Conservation (phyloP, 2,329 filamentous ascomycete genomes). For the Ceratocystis destructans region DNA sequence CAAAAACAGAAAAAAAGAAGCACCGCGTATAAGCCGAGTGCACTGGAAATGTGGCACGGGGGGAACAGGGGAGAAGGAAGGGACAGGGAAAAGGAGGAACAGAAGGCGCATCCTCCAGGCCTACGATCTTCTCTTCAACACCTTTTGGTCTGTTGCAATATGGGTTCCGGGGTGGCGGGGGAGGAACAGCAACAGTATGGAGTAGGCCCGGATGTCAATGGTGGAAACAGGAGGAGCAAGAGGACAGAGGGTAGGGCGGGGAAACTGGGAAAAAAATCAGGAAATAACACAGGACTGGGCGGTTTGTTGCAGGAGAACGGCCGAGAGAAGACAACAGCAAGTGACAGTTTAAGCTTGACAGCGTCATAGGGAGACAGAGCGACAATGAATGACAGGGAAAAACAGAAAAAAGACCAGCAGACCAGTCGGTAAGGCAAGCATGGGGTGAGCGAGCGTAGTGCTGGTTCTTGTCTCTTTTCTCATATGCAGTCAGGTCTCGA, state of each 20-base stretch:
- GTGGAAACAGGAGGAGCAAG: not conserved
- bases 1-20: not conserved
- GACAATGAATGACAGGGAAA: not conserved
- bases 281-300: not conserved
- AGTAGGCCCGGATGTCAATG: slow-evolving; percentile 2
- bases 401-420: not conserved
- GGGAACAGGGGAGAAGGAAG: not conserved
- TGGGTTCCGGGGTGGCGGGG: slow-evolving; percentile 1
- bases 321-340: not conserved
- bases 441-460: not conserved
- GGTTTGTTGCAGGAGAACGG: not conserved
- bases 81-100: not conserved
- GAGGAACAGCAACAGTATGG: slow-evolving; percentile 4
- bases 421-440: not conserved
- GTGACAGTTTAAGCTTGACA: not conserved
- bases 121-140: not conserved
- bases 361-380: not conserved
- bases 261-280: not conserved
- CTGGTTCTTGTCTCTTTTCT: not conserved
- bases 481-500: not conserved
- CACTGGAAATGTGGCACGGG: slow-evolving; percentile 1
- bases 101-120: not conserved
- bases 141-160: not conserved
- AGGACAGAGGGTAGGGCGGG: not conserved
- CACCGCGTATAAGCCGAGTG: slow-evolving; percentile 8